Conservation (phyloP, 1,284 basidiomycete genomes). For the Ustilago cynodontis region DNA sequence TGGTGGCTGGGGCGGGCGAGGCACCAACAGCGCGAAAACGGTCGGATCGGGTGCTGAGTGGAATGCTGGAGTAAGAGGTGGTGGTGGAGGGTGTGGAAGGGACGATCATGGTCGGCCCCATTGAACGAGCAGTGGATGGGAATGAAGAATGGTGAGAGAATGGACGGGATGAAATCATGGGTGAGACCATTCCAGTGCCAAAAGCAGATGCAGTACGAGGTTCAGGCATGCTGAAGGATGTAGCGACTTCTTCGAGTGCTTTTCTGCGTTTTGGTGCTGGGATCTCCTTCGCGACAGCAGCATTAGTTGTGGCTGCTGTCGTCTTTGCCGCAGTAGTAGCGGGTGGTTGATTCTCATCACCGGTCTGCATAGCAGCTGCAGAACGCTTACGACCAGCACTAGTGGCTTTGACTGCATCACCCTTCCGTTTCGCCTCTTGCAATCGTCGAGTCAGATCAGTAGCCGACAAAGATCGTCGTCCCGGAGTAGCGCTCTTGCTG, state of each 20-base stretch:
- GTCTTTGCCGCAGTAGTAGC: slow-evolving; percentile 7
- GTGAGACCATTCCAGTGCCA: slow-evolving; percentile 8
- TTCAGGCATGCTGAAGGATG: background rate
- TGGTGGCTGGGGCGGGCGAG: slow-evolving; percentile 20
- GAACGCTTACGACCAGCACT: slow-evolving; percentile 29
- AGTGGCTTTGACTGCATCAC: slow-evolving; percentile 18
- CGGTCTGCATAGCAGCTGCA: slow-evolving; percentile 14
- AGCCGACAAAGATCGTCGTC: slow-evolving; percentile 36
- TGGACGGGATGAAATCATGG: slow-evolving; percentile 40
- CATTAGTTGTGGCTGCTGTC: slow-evolving; percentile 7
- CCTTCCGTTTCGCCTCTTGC: slow-evolving; percentile 43
- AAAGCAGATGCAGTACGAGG: background rate
- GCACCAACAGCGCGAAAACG: slow-evolving; percentile 37
- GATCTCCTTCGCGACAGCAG: background rate
- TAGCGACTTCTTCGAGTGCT: slow-evolving; percentile 22
- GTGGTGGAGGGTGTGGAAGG: slow-evolving; percentile 32
- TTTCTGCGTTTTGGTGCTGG: slow-evolving; percentile 26
- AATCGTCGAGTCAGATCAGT: slow-evolving; percentile 46
- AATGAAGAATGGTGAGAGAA: slow-evolving; percentile 34
- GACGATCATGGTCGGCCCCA: slow-evolving; percentile 23
- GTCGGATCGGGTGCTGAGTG: slow-evolving; percentile 45
- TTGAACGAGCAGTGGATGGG: slow-evolving; percentile 19
- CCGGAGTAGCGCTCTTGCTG: slow-evolving; percentile 7
- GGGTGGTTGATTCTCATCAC: slow-evolving; percentile 27
- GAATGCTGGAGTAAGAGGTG: slow-evolving; percentile 10